These are phyloP conservation scores for Alternaria sp. DNA, from an alignment of 2,329 filamentous ascomycete species.

Conservation along the genomic window DNA sequence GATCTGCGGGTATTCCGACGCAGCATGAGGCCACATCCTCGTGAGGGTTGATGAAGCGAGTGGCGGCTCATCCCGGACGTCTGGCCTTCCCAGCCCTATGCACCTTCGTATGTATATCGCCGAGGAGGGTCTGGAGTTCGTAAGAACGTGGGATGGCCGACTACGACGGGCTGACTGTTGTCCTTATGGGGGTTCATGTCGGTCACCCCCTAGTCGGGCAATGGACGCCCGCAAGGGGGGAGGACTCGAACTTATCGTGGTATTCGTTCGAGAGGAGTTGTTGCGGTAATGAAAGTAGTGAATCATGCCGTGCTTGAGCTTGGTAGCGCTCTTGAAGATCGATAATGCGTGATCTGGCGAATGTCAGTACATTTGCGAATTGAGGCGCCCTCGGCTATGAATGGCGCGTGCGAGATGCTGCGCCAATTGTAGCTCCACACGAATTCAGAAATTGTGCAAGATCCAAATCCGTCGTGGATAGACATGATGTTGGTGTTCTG, in stretches of 20 bases:
- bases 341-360: slow-evolving; percentile 11
- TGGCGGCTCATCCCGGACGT: neutral
- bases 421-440: neutral
- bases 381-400: neutral
- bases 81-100: neutral
- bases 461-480: neutral
- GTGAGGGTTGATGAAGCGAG: neutral
- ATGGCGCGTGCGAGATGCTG: neutral
- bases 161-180: neutral
- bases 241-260: neutral
- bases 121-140: neutral
- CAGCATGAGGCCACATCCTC: neutral
- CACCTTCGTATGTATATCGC: neutral
- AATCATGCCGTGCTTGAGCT: neutral
- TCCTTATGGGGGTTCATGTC: neutral
- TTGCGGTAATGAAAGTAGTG: neutral
- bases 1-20: neutral
- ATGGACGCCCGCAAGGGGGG: neutral
- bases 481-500: neutral
- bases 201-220: neutral
- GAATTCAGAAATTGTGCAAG: neutral
- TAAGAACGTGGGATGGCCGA: neutral
- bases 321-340: slow-evolving; percentile 12
- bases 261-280: neutral
- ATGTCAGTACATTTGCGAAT: neutral